phyloP scores from a whole-genome alignment of 805 yeast species.

The Blastobotrys robertii region DNA sequence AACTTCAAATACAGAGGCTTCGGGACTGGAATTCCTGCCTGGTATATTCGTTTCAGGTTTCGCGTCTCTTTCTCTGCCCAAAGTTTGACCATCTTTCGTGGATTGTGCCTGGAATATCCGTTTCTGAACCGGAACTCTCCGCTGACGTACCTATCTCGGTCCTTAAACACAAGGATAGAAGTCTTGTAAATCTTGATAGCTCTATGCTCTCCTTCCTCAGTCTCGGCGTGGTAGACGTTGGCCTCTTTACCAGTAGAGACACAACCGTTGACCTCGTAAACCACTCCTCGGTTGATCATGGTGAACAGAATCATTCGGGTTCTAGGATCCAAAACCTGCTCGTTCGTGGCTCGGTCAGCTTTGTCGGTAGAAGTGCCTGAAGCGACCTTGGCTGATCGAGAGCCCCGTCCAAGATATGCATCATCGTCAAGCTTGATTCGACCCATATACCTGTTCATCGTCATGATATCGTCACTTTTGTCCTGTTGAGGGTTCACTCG shows the following conservation, averaged over 20 bases:
- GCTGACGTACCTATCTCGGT: conserved; percentile 88
- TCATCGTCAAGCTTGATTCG: conserved; percentile 17
- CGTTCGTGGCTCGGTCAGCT: conserved; percentile 92
- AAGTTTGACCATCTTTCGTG: conserved; percentile 91
- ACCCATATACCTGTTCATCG: conserved; percentile 6
- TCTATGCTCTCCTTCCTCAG: conserved; percentile 37
- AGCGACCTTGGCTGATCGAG: conserved; percentile 15
- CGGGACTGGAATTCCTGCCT: conserved; percentile 84
- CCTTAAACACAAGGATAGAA: conserved; percentile 92
- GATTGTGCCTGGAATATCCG: conserved; percentile 76
- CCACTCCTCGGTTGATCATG: conserved; percentile 71
- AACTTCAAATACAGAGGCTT: conserved; percentile 81
- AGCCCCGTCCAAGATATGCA: conserved; percentile 14
- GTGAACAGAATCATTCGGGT: conserved; percentile 77
- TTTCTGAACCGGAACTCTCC: conserved; percentile 92
- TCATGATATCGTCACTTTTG: too few relatives aligned
- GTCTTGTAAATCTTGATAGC: conserved; percentile 96
- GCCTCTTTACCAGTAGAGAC: conserved; percentile 97
- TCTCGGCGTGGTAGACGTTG: conserved; percentile 80
- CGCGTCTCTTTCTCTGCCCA: conserved; percentile 99
- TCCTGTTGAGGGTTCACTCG: too few relatives aligned
- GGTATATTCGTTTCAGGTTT: conserved; percentile 71
- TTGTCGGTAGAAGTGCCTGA: conserved; percentile 41
- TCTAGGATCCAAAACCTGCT: conserved; percentile 92
- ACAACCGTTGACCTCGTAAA: conserved; percentile 86